phyloP scores from a whole-genome alignment of 768 basidiomycete species.

The Xanthoconium stramineum region DNA sequence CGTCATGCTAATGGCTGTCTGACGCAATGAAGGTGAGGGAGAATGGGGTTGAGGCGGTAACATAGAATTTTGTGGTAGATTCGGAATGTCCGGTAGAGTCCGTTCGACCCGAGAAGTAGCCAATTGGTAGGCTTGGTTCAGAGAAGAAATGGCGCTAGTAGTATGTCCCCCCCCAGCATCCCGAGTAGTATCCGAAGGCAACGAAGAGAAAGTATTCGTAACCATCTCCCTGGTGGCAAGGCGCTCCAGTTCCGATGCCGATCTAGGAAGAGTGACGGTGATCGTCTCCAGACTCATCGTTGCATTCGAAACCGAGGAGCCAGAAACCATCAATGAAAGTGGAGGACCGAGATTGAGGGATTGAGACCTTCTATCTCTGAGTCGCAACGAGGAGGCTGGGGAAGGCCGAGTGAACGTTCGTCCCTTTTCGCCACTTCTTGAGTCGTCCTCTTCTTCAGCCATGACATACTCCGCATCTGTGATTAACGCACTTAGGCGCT shows the following conservation, averaged over 20 bases:
- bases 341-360: constrained; percentile 52
- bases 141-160: constrained; percentile 12
- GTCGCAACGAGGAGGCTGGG: constrained; percentile 44
- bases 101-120: constrained; percentile 26
- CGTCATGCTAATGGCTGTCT: constrained; percentile 73
- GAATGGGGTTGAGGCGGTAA: constrained; percentile 6
- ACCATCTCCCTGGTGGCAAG: constrained; percentile 42
- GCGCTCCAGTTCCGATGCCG: constrained; percentile 34
- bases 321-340: constrained; percentile 28
- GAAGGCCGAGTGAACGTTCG: constrained; percentile 31
- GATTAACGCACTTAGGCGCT: constrained; percentile 64
- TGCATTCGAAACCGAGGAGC: constrained; percentile 23
- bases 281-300: constrained; percentile 32
- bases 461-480: constrained; percentile 65
- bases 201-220: constrained; percentile 38
- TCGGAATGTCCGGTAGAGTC: constrained; percentile 30
- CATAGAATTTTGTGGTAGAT: constrained; percentile 11
- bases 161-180: constrained; percentile 27
- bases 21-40: constrained; percentile 42
- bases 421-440: constrained; percentile 15
- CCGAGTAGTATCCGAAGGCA: constrained; percentile 20
- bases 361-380: constrained; percentile 58
- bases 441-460: constrained; percentile 55
- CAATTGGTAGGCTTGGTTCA: constrained; percentile 27
- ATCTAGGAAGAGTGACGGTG: constrained; percentile 27